Conservation (phyloP, 768 basidiomycete genomes). For the Lactifluus subvellereus region DNA sequence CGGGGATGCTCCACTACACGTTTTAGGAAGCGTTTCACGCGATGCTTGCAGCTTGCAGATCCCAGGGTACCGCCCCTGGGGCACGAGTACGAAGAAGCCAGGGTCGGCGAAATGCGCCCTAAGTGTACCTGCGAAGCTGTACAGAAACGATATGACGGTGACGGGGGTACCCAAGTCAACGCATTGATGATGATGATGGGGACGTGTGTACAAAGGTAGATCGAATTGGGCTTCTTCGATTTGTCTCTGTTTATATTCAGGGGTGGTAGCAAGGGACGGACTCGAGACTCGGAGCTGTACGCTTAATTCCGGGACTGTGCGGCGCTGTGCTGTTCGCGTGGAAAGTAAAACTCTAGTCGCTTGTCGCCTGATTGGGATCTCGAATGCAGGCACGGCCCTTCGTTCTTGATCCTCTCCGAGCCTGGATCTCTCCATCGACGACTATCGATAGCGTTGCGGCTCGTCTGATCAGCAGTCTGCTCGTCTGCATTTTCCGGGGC, state of each 20-base stretch:
- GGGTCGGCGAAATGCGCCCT: neutral
- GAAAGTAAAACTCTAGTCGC: constrained; percentile 5
- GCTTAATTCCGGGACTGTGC: constrained; percentile 18
- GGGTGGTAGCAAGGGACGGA: constrained; percentile 12
- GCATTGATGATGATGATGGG: neutral
- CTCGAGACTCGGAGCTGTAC: constrained; percentile 10
- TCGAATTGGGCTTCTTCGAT: constrained; percentile 17
- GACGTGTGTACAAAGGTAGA: constrained; percentile 11
- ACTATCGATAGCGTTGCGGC: neutral
- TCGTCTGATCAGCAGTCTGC: neutral
- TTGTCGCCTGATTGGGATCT: constrained; percentile 20
- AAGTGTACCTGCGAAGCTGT: neutral
- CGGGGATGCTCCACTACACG: constrained; percentile 3
- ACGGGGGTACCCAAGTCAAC: neutral
- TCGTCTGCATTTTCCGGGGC: neutral
- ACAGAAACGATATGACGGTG: neutral
- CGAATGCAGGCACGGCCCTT: constrained; percentile 12
- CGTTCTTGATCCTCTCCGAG: constrained; percentile 14
- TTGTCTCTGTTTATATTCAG: constrained; percentile 11
- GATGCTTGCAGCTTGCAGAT: constrained; percentile 8
- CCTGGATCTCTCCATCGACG: neutral
- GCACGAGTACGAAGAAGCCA: neutral
- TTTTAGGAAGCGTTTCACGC: constrained; percentile 13
- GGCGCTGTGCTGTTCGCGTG: neutral
- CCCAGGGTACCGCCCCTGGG: constrained; percentile 6